Conservation (phyloP, 306 rosid genomes). For the Quercus suber region DNA sequence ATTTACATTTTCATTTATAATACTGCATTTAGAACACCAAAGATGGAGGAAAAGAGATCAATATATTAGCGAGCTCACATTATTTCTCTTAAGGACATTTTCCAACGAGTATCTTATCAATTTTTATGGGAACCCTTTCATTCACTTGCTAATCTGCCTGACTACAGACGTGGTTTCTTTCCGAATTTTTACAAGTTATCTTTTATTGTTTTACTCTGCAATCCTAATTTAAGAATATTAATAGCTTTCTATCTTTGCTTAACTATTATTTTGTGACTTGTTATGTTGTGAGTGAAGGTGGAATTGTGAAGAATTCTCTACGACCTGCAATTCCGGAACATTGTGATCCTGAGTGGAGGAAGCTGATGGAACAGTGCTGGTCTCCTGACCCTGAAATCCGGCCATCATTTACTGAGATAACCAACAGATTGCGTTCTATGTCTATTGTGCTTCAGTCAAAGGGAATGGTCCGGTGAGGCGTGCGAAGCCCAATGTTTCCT, state of each 20-base stretch:
- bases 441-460: slow-evolving; percentile 40
- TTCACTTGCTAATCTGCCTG: background rate
- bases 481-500: slow-evolving; percentile 21
- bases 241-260: slow-evolving; percentile 14
- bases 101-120: background rate
- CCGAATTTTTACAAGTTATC: background rate
- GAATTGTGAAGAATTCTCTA: slow-evolving; percentile 72
- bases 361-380: slow-evolving; percentile 78
- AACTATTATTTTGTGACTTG: slow-evolving; percentile 15
- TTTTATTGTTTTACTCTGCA: background rate
- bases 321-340: slow-evolving; percentile 56
- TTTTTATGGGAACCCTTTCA: background rate
- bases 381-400: slow-evolving; percentile 60
- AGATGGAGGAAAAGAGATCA: background rate
- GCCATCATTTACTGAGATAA: slow-evolving; percentile 66
- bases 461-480: slow-evolving; percentile 31
- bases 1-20: too few species aligned
- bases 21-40: too few species aligned
- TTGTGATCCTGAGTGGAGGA: slow-evolving; percentile 68
- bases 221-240: background rate
- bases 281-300: slow-evolving; percentile 42
- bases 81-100: background rate
- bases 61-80: background rate
- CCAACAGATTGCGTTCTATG: slow-evolving; percentile 57
- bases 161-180: background rate